phyloP scores from a whole-genome alignment of 2,329 filamentous ascomycete species.

The Exophiala spinifera region DNA sequence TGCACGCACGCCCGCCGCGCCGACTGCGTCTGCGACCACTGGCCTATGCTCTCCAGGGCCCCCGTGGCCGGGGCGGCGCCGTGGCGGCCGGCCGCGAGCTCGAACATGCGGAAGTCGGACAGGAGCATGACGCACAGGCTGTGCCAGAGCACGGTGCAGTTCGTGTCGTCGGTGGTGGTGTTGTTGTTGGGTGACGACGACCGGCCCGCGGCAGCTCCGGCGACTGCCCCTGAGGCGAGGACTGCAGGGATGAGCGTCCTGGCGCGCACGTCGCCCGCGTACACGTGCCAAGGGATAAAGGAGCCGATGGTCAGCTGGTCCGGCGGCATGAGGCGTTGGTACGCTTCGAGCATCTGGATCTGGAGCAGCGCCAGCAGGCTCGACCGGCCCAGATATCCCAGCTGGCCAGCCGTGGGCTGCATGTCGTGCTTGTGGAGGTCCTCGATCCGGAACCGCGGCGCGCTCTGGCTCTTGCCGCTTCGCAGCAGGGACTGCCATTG shows the following conservation, averaged over 20 bases:
- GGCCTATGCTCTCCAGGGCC: slow-evolving; percentile 50
- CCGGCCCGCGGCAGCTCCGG: no score
- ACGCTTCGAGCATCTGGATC: slow-evolving; percentile 42
- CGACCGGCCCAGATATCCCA: slow-evolving; percentile 29
- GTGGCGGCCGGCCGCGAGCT: slow-evolving; percentile 50
- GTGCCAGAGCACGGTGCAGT: slow-evolving; percentile 53
- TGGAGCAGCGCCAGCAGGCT: slow-evolving; percentile 40
- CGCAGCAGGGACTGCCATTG: slow-evolving; percentile 40
- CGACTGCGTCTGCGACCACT: slow-evolving; percentile 51
- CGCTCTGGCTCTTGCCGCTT: slow-evolving; percentile 37
- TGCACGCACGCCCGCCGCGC: slow-evolving; percentile 52
- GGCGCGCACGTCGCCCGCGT: slow-evolving; percentile 48
- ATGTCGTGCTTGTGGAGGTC: slow-evolving; percentile 31
- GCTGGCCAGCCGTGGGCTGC: slow-evolving; percentile 37
- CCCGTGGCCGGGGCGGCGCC: slow-evolving; percentile 47
- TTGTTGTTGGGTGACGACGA: no score
- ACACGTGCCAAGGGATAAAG: slow-evolving; percentile 46
- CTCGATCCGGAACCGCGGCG: slow-evolving; percentile 34
- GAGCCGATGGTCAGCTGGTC: slow-evolving; percentile 37
- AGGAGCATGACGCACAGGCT: slow-evolving; percentile 52
- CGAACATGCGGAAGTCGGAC: slow-evolving; percentile 52
- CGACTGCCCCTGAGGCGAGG: no score
- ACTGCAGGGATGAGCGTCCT: slow-evolving; percentile 29
- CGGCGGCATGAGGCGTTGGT: slow-evolving; percentile 41
- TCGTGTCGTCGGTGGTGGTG: slow-evolving; percentile 40